Percentiles rank a stretch among this genome's conserved stretches.
phyloP scores from a whole-genome alignment of 2,329 filamentous ascomycete species.

The Lachnellula hyalina region DNA sequence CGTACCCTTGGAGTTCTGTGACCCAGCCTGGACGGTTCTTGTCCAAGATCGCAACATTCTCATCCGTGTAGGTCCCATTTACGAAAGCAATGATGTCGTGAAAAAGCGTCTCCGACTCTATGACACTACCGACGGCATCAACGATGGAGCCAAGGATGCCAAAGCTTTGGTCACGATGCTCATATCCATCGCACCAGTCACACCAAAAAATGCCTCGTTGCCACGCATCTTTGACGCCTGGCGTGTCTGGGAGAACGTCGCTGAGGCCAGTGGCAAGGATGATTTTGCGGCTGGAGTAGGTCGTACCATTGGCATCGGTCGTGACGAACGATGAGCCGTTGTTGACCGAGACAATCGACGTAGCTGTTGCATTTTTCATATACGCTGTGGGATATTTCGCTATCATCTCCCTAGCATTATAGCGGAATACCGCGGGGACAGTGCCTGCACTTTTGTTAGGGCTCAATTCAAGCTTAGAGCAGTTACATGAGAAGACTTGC shows the following conservation, averaged over 20 bases:
- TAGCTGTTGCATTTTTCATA: conserved; percentile 49
- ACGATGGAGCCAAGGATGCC: conserved; percentile 46
- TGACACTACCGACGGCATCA: conserved; percentile 40
- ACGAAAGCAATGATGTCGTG: conserved; percentile 37
- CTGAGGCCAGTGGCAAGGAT: conserved; percentile 48
- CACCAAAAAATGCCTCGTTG: conserved; percentile 59
- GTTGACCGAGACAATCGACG: conserved; percentile 27
- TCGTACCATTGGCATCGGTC: conserved; percentile 31
- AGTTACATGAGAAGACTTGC: neutral
- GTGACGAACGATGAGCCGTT: conserved; percentile 44
- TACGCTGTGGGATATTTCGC: conserved; percentile 43
- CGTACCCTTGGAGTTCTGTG: conserved; percentile 43
- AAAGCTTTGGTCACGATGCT: conserved; percentile 53
- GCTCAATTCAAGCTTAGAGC: conserved; percentile 5
- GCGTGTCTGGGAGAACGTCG: conserved; percentile 47
- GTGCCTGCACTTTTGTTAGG: conserved; percentile 27
- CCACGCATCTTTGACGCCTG: conserved; percentile 50
- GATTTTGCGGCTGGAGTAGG: conserved; percentile 44
- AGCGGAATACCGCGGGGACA: conserved; percentile 29
- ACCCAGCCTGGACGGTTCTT: conserved; percentile 40
- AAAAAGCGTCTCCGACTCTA: conserved; percentile 51
- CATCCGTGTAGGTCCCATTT: conserved; percentile 52
- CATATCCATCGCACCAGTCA: conserved; percentile 59
- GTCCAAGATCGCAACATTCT: conserved; percentile 35
- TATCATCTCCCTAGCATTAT: conserved; percentile 40